phyloP scores from a whole-genome alignment of 768 basidiomycete genomes.

The Tricholomella constricta region DNA sequence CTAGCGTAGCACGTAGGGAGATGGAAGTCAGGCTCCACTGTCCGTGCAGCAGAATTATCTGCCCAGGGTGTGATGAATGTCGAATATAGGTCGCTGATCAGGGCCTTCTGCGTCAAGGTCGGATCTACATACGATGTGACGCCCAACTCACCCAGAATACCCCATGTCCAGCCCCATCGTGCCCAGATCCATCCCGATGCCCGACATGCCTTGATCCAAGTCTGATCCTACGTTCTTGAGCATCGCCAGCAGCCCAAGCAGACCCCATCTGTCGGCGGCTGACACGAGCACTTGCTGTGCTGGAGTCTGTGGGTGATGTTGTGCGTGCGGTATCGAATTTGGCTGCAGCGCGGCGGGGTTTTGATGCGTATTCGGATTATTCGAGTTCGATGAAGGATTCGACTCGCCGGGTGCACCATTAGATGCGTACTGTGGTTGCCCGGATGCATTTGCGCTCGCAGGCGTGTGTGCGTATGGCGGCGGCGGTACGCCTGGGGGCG shows the following conservation, averaged over 20 bases:
- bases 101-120: slow-evolving; percentile 14
- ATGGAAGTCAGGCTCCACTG: slow-evolving; percentile 90
- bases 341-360: slow-evolving; percentile 34
- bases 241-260: slow-evolving; percentile 81
- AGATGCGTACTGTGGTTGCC: slow-evolving; percentile 34
- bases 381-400: slow-evolving; percentile 38
- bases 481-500: slow-evolving; percentile 48
- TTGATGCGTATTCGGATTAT: slow-evolving; percentile 32
- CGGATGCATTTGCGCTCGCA: slow-evolving; percentile 30
- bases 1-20: slow-evolving; percentile 87
- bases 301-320: slow-evolving; percentile 78
- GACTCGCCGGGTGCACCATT: slow-evolving; percentile 40
- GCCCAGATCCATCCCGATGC: slow-evolving; percentile 88
- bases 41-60: slow-evolving; percentile 81
- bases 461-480: slow-evolving; percentile 31
- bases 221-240: slow-evolving; percentile 80
- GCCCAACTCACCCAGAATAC: slow-evolving; percentile 67
- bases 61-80: slow-evolving; percentile 97
- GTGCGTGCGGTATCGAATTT: slow-evolving; percentile 36
- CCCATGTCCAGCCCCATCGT: slow-evolving; percentile 92
- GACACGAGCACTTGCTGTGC: slow-evolving; percentile 91
- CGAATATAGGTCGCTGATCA: slow-evolving; percentile 76
- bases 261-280: slow-evolving; percentile 94
- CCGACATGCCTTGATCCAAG: slow-evolving; percentile 77
- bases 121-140: background rate